Evolutionary conservation across 176 grass and related monocot genomes (phyloP), one percentile per base, ranked within the genome.

Genomic region (Hyparrhenia diplandra): DNA sequence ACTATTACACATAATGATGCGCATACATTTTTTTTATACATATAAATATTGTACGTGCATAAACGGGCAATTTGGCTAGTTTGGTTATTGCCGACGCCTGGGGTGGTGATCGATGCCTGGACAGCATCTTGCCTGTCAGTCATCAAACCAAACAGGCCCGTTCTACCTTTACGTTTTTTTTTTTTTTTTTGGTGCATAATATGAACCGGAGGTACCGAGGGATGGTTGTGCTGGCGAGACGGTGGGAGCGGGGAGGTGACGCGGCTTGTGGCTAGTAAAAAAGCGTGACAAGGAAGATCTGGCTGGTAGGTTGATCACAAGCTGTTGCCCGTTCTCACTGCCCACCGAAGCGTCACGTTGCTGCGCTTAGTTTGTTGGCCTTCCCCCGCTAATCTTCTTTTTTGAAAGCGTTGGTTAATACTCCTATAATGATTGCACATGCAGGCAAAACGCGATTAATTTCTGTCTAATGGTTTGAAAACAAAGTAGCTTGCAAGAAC

Each of bases 251-350:
- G 23, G 52, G 80, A 61, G 36, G 14, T 81, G 61, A 45, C 8
- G 74, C 42, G 7, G 16, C 47, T 68, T 61, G 87, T 35, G 68
- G 77, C 39, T 34, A 64, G 80, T 10, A 49, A 73, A 82, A 62
- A 73, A 7, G 84, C 57, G 36, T 67, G 77, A 79, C 35, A 31
- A 13, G 30, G 31, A n/a, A n/a, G n/a, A 2, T 43, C 74, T 42
- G 52, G 35, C 30, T 77, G 80, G 71, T 82, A 52, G 83, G 88
- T 89, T 20, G 83, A 67, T 89, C 88, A 62, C 69, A 60, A 35
- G 73, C 62, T 70, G 10, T 77, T 78, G 83, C 43, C 35, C 64
- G 36, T 65, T 65, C 34, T 71, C 55, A 60, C 64, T 30, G 67
- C 45, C 74, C 49, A 67, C 62, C 25, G 25, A 14, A 51, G 43